A percentile compares a stretch with the other conserved stretches of the same genome.
Evolutionary conservation across 2,329 filamentous ascomycete genomes (phyloP).

Genomic region (Trichoderma gracile): DNA sequence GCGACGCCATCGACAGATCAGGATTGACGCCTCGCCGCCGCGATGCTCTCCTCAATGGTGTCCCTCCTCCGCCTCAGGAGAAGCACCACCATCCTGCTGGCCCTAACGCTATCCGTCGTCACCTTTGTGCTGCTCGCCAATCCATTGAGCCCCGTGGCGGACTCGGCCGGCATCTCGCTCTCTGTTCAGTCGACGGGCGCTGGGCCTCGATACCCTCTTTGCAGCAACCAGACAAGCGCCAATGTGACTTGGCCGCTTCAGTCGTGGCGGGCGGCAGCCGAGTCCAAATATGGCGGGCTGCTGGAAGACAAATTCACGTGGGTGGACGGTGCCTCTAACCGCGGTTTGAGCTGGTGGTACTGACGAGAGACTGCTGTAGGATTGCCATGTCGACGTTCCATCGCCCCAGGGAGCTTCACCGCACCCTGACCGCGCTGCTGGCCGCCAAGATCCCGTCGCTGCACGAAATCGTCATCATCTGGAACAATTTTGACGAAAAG

Average conservation of each 20-base stretch:
- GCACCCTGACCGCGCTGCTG: conserved; percentile 36
- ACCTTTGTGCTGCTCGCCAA: conserved; percentile 20
- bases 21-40: background rate
- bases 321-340: background rate
- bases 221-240: background rate
- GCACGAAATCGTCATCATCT: conserved; percentile 42
- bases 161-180: too few species aligned
- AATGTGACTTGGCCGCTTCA: conserved; percentile 5
- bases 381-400: conserved; percentile 43
- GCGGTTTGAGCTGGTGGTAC: background rate
- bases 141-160: background rate
- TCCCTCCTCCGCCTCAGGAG: conserved; percentile 24
- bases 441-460: conserved; percentile 40
- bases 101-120: conserved; percentile 18
- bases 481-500: conserved; percentile 40
- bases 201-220: conserved; percentile 11
- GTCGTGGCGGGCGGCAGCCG: conserved; percentile 21
- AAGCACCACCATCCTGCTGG: conserved; percentile 16
- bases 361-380: conserved; percentile 28
- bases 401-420: conserved; percentile 40
- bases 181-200: background rate
- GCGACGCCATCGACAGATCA: background rate
- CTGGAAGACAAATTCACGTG: conserved; percentile 39
- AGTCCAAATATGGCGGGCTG: conserved; percentile 33
- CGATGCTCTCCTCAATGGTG: conserved; percentile 16